Conservation (phyloP, 306 rosid genomes). For the Cicer pinnatifidum region DNA sequence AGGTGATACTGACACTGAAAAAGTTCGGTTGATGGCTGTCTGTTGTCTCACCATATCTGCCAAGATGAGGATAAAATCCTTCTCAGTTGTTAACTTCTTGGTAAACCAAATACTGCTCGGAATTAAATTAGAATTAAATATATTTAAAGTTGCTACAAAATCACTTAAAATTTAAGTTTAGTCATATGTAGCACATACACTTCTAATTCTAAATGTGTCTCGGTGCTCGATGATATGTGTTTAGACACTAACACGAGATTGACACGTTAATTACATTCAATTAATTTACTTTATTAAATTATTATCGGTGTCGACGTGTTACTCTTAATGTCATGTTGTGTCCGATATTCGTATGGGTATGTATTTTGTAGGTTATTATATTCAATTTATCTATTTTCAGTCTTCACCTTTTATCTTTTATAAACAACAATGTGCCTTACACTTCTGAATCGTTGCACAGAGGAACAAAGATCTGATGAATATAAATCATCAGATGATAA, state of each 20-base stretch:
- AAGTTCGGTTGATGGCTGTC: neutral
- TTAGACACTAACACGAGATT: no score
- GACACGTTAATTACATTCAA: no score
- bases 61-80: constrained; percentile 24
- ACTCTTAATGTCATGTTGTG: no score
- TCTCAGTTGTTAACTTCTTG: neutral
- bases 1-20: neutral
- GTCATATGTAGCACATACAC: no score
- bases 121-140: neutral
- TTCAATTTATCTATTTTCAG: no score
- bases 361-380: no score
- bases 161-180: neutral
- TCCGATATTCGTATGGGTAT: no score
- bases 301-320: no score
- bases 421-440: neutral
- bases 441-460: constrained; percentile 11
- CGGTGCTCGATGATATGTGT: no score
- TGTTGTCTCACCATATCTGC: constrained; percentile 29
- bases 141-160: neutral
- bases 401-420: neutral
- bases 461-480: neutral
- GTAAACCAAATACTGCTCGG: neutral
- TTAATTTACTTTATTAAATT: no score
- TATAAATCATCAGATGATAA: neutral
- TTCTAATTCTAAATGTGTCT: no score